These are phyloP conservation scores for Nemania serpens DNA, from an alignment of 2,329 filamentous ascomycete genomes.

Conservation along the genomic window DNA sequence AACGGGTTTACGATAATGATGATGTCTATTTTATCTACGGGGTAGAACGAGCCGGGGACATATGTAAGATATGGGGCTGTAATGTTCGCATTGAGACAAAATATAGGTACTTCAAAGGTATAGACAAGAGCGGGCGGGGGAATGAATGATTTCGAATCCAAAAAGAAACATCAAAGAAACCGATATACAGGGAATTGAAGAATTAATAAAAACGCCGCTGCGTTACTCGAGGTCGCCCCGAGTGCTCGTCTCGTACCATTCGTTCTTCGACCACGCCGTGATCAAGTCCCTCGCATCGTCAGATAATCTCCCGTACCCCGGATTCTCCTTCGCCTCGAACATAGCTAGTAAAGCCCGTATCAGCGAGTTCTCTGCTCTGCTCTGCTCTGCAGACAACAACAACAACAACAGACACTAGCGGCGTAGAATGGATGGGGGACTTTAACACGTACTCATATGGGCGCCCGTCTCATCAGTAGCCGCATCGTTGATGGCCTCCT, in stretches of 20 bases:
- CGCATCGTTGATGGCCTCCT: slow-evolving; percentile 75
- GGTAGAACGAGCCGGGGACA: not conserved
- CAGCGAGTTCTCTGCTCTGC: slow-evolving; percentile 11
- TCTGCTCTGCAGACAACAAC: not conserved
- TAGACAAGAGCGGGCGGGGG: slow-evolving; percentile 23
- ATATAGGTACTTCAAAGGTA: slow-evolving; percentile 14
- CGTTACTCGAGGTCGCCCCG: slow-evolving; percentile 38
- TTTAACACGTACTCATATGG: slow-evolving; percentile 69
- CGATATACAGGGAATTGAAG: slow-evolving; percentile 15
- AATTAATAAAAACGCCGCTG: slow-evolving; percentile 4
- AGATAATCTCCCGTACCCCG: slow-evolving; percentile 71
- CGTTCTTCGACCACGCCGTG: slow-evolving; percentile 65
- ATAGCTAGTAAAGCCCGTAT: slow-evolving; percentile 54
- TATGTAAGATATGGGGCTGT: not conserved
- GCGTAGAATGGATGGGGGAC: not conserved
- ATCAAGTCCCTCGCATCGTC: slow-evolving; percentile 69
- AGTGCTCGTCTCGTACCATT: slow-evolving; percentile 67
- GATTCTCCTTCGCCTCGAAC: slow-evolving; percentile 75
- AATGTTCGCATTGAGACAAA: slow-evolving; percentile 13
- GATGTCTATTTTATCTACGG: not conserved
- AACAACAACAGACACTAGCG: not conserved
- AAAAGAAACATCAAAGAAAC: not conserved
- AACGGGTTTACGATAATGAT: slow-evolving; percentile 12
- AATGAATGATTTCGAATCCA: slow-evolving; percentile 9
- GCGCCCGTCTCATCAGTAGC: slow-evolving; percentile 79